Percentiles rank a stretch among this genome's conserved stretches.
These are phyloP conservation scores for Agmasoma carcini DNA, from an alignment of 371 early-diverging fungal species.

Conservation along the genomic window DNA sequence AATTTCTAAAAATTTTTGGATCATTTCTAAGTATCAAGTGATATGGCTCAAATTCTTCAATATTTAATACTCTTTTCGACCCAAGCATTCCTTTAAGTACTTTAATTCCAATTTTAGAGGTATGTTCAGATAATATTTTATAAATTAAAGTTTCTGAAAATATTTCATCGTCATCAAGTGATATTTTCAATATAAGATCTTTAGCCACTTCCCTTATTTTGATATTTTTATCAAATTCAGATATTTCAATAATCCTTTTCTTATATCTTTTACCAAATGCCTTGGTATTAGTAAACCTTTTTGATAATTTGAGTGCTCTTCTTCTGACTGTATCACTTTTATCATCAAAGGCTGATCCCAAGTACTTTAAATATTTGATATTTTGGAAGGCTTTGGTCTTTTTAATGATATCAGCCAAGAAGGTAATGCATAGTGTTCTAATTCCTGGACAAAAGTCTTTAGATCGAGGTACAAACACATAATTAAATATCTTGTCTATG, in stretches of 20 bases:
- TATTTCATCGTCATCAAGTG: background rate
- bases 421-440: slow-evolving; percentile 19
- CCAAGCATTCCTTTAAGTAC: no score
- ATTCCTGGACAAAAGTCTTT: slow-evolving; percentile 33
- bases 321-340: slow-evolving; percentile 31
- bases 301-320: background rate
- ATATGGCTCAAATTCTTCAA: no score
- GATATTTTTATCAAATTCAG: slow-evolving; percentile 12
- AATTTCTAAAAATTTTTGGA: no score
- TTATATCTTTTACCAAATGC: slow-evolving; percentile 10
- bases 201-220: slow-evolving; percentile 10
- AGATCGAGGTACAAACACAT: slow-evolving; percentile 18
- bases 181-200: background rate
- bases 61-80: no score
- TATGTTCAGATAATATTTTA: no score
- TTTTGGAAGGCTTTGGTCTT: slow-evolving; percentile 2
- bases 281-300: slow-evolving; percentile 1
- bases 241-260: slow-evolving; percentile 14
- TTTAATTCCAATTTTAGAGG: no score
- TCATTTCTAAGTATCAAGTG: no score
- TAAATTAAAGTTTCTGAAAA: no score
- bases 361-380: slow-evolving; percentile 15
- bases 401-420: slow-evolving; percentile 21
- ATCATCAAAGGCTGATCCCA: slow-evolving; percentile 27
- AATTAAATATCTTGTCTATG: no score